Evolutionary conservation across 192 early-diverging fungal species (phyloP), one percentile per base, ranked within the genome.

Genomic region (Umbelopsis vinacea): DNA sequence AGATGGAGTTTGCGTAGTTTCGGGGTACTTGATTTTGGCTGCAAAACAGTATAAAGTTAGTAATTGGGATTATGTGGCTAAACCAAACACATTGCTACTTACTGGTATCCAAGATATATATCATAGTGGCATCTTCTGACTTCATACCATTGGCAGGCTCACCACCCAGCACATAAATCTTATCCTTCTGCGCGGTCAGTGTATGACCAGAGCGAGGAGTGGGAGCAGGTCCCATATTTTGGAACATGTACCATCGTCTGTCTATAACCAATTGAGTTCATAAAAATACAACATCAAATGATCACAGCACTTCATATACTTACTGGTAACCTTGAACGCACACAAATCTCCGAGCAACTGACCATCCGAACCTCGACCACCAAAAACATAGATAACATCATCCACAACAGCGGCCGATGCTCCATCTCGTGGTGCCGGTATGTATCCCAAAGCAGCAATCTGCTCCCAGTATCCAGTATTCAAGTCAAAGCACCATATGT

Each of bases 381-480:
- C 87, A 75, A 80, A 83, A n/a, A 89, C 70, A 66, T 89, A 89
- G 52, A 89, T 78, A 15, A 81, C 74, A 33, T 85, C 87, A 14
- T 81, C 83, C 3, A 85, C 73, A 0, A 87, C 52, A 33, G 71
- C 17, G 23, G 70, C 67, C 6, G 79, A 66, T 48, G 77, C 79
- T 10, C 76, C 71, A 53, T 82, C 74, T 6, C 87, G 74, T 69
- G 82, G 79, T 23, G 72, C 45, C 1, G 87, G 87, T 37, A 87
- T 78, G 46, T 73, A 74, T 15, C 85, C 82, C 9, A 70, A 78
- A 14, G 81, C 78, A 4, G 71, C 48, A 40, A 87, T 67, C 12
- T 79, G 70, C 12, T 68, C 48, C 87, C 87, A 89, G 8, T 46
- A 52, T 17, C 82, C 76, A 2, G 67, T 80, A 7, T 72, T 48